Evolutionary conservation across 129 eudicot species (phyloP), one percentile per base, ranked within the genome.

Genomic region (Gnaphalium uliginosum): DNA sequence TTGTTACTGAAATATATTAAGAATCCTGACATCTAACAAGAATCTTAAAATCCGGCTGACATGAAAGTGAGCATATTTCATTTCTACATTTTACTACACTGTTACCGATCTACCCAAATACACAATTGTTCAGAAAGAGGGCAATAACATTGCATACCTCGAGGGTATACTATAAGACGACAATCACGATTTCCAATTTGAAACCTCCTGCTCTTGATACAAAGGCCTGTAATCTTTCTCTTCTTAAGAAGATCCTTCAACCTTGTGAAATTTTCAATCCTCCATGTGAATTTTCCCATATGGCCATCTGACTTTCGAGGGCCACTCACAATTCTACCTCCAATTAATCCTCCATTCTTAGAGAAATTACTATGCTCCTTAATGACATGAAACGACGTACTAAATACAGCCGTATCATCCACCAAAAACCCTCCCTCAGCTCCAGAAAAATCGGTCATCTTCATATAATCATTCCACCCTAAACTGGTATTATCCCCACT

Each of bases 391-490:
- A 89, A 94, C 0, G 96, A 94, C 5, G 98, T 88, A 79, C 98
- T 94, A 83, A 94, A 94, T 65, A 91, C 93, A 2, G 97, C 96
- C 1, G 90, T 89, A 75, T 94, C 97, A 39, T 94, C 98, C 83
- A 83, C 86, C 84, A 94, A 80, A 84, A 88, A 94, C 68, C 98
- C 98, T 0, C 88, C 81, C 11, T 91, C 96, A 2, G 58, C 39
- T 69, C 86, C 88, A 19, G 85, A 62, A 74, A 94, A 94, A 41
- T 94, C 98, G 0, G 77, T 43, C 98, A 94, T 94, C 72, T 88
- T 91, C 98, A 90, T 94, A 59, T 90, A 94, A 76, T 94, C 98
- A 84, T 94, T 94, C 97, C 97, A 94, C 19, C 98, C 98, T 87
- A 94, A 91, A 76, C 98, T 94, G 19, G 98, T 94, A 75, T 91